Base-by-base conservation (phyloP, 352 stramenopile species). In the Globisporangium heterothallicum region DNA sequence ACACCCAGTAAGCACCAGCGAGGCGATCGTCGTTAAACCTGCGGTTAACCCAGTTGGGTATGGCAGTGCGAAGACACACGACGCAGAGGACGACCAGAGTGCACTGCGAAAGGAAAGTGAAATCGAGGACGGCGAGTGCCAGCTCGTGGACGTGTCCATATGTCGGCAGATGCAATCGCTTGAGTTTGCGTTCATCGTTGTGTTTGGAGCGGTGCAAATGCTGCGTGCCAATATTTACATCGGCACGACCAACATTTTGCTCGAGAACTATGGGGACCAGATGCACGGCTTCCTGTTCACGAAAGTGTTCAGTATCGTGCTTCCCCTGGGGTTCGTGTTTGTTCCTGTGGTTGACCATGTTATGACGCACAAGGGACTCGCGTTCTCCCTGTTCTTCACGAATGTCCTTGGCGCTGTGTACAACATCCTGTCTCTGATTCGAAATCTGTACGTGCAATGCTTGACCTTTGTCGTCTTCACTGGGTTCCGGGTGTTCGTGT, bases 171-270 rank as follows among this genome's bases (percentile, higher is more conserved):
- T 92, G 19, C 63, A 59, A 24, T 87, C 81, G 48, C 88, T 90
- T 41, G 82, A 92, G 59, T 95, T 93, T 41, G 68, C 50, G 4
- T 95, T 74, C 51, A 80, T 95, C 25, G 60, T 90, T 45, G 46
- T 72, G 18, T 92, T 87, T 63, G 78, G 79, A 6, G 63, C 68
- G 7, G 53, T 90, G 4, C 82, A 95, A 32, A 74, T 93, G 32
- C 64, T 95, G 21, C 82, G 83, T 6, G 75, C 82, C 2, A 93
- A 70, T 8, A 62, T 92, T 24, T 95, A 90, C 64, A 93, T 95
- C 51, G 84, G 84, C 51, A 91, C 84, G 46, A 74, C 78, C 29
- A 94, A 92, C 66, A 90, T 92, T 42, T 52, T 88, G 42, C 65
- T 94, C 12, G 72, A 84, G 2, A 91, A 92, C 61, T 92, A 92